phyloP scores from a whole-genome alignment of 441 rosid genomes.

The Syzygium malaccense region DNA sequence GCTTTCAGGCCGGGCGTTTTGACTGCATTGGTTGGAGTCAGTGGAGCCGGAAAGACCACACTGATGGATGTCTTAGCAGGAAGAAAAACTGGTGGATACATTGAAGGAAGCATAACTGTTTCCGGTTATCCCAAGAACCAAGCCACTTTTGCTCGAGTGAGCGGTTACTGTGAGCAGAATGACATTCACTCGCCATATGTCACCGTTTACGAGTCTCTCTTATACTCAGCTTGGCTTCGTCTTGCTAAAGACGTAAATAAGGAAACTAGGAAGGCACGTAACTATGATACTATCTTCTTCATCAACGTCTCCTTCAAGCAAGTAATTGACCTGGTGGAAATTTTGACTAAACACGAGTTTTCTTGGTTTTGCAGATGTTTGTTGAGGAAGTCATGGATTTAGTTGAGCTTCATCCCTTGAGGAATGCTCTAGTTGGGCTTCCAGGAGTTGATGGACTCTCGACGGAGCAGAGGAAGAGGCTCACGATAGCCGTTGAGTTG shows the following conservation, averaged over 20 bases:
- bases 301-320: not conserved
- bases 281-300: not conserved
- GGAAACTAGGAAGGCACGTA: constrained; percentile 37
- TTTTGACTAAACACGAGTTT: not conserved
- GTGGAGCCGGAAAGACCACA: constrained; percentile 89
- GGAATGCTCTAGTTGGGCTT: constrained; percentile 12
- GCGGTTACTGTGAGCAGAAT: constrained; percentile 76
- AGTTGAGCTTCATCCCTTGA: constrained; percentile 9
- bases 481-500: constrained; percentile 77
- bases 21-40: constrained; percentile 73
- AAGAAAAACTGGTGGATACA: constrained; percentile 73
- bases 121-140: constrained; percentile 75
- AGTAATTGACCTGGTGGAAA: not conserved
- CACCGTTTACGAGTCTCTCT: constrained; percentile 63
- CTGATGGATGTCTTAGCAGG: constrained; percentile 81
- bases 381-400: constrained; percentile 15
- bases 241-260: constrained; percentile 45
- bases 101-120: constrained; percentile 57
- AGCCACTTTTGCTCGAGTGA: constrained; percentile 70
- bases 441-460: constrained; percentile 10
- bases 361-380: constrained; percentile 6
- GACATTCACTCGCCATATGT: constrained; percentile 78
- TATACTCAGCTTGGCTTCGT: constrained; percentile 79
- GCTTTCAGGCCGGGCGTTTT: constrained; percentile 76
- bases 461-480: constrained; percentile 15